These are phyloP conservation scores for Aspergillus carbonarius DNA, from an alignment of 2,329 filamentous ascomycete genomes.

Conservation along the genomic window DNA sequence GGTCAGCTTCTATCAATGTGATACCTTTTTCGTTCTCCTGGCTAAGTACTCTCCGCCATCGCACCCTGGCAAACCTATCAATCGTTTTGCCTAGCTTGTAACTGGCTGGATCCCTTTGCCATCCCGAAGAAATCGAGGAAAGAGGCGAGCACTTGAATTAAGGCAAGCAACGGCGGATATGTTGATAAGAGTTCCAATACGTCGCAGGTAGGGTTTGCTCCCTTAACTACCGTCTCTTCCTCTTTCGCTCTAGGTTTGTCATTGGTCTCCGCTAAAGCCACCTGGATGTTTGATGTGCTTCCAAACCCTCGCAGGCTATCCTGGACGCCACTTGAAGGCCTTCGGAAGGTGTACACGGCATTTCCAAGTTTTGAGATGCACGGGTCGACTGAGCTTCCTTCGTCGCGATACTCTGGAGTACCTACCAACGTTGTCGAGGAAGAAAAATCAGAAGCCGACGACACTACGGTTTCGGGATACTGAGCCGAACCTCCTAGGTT, in stretches of 20 bases:
- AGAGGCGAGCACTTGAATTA: neutral
- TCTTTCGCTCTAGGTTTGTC: fast-evolving
- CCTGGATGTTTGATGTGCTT: neutral
- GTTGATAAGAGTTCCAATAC: neutral
- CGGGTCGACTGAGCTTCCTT: neutral
- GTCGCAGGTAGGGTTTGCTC: neutral
- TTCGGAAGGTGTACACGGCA: neutral
- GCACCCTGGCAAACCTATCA: neutral
- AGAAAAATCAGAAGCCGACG: neutral
- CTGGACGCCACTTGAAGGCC: neutral
- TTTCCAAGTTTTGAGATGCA: neutral
- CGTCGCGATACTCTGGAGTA: fast-evolving
- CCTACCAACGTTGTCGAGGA: neutral
- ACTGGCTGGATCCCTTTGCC: neutral
- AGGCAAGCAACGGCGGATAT: neutral
- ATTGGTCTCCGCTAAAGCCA: neutral
- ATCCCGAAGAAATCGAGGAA: neutral
- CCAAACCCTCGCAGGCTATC: neutral
- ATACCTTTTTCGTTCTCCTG: neutral
- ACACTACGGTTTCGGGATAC: neutral
- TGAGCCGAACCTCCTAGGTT: fast-evolving
- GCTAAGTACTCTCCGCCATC: neutral
- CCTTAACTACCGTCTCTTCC: neutral
- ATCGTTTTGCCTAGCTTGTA: neutral
- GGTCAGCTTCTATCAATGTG: too few species aligned